Evolutionary conservation across 2,329 filamentous ascomycete species (phyloP).

Genomic region (Verticillium klebahnii): DNA sequence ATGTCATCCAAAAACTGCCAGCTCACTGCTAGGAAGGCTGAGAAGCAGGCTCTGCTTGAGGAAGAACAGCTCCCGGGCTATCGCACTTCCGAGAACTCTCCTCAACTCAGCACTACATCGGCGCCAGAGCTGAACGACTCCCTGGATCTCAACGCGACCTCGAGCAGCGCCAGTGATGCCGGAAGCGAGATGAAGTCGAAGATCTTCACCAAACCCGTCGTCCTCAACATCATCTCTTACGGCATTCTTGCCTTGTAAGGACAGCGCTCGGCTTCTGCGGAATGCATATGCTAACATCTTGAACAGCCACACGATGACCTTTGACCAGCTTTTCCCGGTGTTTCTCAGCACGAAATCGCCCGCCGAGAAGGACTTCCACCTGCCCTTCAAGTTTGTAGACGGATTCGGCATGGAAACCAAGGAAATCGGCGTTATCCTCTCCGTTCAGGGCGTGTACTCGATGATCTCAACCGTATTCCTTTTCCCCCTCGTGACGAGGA

Average conservation of each 20-base stretch:
- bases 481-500: slow-evolving; percentile 72
- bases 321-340: slow-evolving; percentile 89
- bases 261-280: slow-evolving; percentile 1
- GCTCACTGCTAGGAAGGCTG: slow-evolving; percentile 33
- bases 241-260: slow-evolving; percentile 91
- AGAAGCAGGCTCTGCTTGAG: slow-evolving; percentile 60
- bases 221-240: slow-evolving; percentile 84
- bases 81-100: slow-evolving; percentile 54
- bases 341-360: slow-evolving; percentile 70
- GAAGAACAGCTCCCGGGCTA: slow-evolving; percentile 66
- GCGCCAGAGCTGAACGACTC: slow-evolving; percentile 26
- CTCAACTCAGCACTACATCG: slow-evolving; percentile 34
- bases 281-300: not conserved
- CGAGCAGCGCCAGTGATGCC: slow-evolving; percentile 9
- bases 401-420: slow-evolving; percentile 82
- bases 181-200: slow-evolving; percentile 24
- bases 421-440: slow-evolving; percentile 81
- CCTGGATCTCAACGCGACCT: slow-evolving; percentile 24
- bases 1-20: slow-evolving; percentile 32
- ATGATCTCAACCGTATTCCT: slow-evolving; percentile 81
- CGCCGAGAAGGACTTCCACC: slow-evolving; percentile 30
- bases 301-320: slow-evolving; percentile 87
- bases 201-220: slow-evolving; percentile 78
- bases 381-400: slow-evolving; percentile 86
- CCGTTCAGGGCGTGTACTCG: slow-evolving; percentile 83